phyloP scores from a whole-genome alignment of 495 filamentous ascomycete species.

The Talaromyces thailandensis region DNA sequence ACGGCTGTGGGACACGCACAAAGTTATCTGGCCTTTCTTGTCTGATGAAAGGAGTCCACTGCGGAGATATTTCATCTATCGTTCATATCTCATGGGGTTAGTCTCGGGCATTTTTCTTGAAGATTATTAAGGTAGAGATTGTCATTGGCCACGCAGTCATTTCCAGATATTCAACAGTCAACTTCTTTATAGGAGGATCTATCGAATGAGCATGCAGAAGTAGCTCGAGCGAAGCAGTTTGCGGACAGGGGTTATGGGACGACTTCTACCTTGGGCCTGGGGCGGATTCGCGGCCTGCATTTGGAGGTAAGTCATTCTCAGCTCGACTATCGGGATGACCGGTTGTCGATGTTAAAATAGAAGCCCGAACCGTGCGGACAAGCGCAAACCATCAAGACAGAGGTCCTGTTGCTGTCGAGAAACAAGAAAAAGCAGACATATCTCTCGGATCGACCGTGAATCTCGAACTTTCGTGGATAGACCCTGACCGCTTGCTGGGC shows the following conservation, averaged over 20 bases:
- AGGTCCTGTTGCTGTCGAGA: neutral
- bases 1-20: neutral
- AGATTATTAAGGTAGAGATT: neutral
- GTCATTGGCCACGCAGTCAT: neutral
- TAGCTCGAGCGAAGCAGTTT: neutral
- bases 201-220: constrained; percentile 7
- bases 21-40: neutral
- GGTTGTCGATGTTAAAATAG: neutral
- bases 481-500: constrained; percentile 1
- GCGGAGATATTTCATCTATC: neutral
- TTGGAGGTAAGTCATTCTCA: neutral
- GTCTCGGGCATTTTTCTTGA: neutral
- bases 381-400: neutral
- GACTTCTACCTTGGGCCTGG: neutral
- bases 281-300: constrained; percentile 1
- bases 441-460: neutral
- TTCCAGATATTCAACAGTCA: constrained; percentile 5
- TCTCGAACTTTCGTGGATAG: neutral
- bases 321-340: neutral
- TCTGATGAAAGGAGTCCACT: neutral
- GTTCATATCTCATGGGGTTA: neutral
- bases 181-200: neutral
- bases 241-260: neutral
- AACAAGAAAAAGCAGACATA: neutral
- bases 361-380: neutral